A percentile compares a stretch with the other conserved stretches of the same genome.
Evolutionary conservation across 805 yeast species (phyloP).

Genomic region (Limtongia smithiae): DNA sequence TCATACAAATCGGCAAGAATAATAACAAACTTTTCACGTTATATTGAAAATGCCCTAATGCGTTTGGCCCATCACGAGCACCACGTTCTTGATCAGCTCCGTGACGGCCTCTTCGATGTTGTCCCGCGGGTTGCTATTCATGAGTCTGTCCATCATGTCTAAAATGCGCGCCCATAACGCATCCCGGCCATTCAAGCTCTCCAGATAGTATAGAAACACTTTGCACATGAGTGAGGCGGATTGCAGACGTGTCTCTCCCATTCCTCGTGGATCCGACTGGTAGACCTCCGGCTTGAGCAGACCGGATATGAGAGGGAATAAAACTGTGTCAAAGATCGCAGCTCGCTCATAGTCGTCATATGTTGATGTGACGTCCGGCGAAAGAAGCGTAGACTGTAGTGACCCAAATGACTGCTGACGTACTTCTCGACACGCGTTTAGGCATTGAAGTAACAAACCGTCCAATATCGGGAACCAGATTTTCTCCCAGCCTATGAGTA

Average conservation of each 20-base stretch:
- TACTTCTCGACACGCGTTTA: constrained; percentile 80
- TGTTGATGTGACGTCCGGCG: constrained; percentile 34
- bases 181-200: constrained; percentile 32
- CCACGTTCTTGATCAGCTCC: constrained; percentile 43
- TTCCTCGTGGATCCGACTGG: constrained; percentile 59
- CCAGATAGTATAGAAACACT: constrained; percentile 51
- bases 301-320: constrained; percentile 68
- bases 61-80: constrained; percentile 40
- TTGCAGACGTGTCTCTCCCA: constrained; percentile 62
- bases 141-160: constrained; percentile 41
- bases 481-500: constrained; percentile 24
- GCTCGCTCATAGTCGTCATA: constrained; percentile 35
- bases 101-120: constrained; percentile 40
- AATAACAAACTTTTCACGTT: background rate
- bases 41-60: constrained; percentile 22
- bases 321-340: constrained; percentile 62
- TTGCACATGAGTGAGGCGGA: constrained; percentile 66
- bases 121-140: constrained; percentile 41
- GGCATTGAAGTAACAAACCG: constrained; percentile 83
- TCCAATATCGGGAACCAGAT: constrained; percentile 63
- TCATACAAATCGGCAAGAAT: background rate
- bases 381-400: constrained; percentile 53
- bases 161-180: constrained; percentile 40
- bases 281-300: constrained; percentile 62
- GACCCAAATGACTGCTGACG: constrained; percentile 61